Evolutionary conservation across 2,329 filamentous ascomycete genomes (phyloP).

Genomic region (Trichophyton rubrum): DNA sequence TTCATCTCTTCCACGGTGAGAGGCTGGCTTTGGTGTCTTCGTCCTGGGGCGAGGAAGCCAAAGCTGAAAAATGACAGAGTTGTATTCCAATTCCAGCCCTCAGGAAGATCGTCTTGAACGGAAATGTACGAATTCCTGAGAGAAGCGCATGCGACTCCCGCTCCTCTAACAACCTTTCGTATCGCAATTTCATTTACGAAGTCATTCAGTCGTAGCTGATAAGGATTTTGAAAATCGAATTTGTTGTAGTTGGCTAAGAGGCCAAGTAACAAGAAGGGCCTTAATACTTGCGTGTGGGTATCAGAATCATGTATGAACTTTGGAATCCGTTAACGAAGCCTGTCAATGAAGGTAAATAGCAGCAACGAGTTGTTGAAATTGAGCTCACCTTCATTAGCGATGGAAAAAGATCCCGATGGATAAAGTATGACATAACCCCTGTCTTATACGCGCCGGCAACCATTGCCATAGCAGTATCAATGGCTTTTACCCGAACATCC

Average conservation of each 20-base stretch:
- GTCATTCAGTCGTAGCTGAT: slow-evolving; percentile 79
- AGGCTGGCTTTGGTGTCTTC: slow-evolving; percentile 46
- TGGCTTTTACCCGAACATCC: slow-evolving; percentile 63
- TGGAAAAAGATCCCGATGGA: slow-evolving; percentile 86
- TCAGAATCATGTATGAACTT: slow-evolving; percentile 79
- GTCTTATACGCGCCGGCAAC: slow-evolving; percentile 94
- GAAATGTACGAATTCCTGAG: slow-evolving; percentile 67
- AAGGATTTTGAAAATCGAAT: slow-evolving; percentile 96
- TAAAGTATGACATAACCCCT: slow-evolving; percentile 85
- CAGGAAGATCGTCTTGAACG: slow-evolving; percentile 78
- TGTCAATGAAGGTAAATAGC: background rate
- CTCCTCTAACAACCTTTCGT: slow-evolving; percentile 62
- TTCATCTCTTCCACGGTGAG: slow-evolving; percentile 71
- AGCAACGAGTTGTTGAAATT: background rate
- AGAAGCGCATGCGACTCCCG: slow-evolving; percentile 58
- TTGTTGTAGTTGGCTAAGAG: slow-evolving; percentile 97
- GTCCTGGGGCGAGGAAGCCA: slow-evolving; percentile 57
- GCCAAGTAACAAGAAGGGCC: slow-evolving; percentile 72
- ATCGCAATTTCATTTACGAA: slow-evolving; percentile 90
- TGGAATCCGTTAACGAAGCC: slow-evolving; percentile 11
- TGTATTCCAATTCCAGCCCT: slow-evolving; percentile 72
- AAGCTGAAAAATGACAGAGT: slow-evolving; percentile 78
- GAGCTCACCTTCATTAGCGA: slow-evolving; percentile 73
- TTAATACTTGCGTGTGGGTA: slow-evolving; percentile 48
- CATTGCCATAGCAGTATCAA: slow-evolving; percentile 69